phyloP scores from a whole-genome alignment of 164 flowering plant species.

The Vitis rupestris region DNA sequence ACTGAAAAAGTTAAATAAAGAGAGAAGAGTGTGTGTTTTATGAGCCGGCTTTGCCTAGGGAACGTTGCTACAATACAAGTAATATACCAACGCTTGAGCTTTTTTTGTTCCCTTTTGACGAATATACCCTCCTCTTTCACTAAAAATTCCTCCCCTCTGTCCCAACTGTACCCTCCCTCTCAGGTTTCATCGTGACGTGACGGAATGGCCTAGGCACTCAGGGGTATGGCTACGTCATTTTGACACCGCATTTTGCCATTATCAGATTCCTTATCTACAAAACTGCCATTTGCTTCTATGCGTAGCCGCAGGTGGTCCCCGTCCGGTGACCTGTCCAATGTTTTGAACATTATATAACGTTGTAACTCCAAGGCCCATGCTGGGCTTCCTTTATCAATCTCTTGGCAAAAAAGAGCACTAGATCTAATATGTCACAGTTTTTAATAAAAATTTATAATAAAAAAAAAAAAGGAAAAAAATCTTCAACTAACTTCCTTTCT shows the following conservation, averaged over 20 bases:
- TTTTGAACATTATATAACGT: too few species aligned
- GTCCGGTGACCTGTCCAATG: too few species aligned
- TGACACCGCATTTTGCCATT: neutral
- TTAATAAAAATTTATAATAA: too few species aligned
- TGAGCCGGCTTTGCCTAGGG: slow-evolving; percentile 39
- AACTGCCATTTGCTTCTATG: neutral
- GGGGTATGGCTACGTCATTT: neutral
- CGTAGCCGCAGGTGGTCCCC: too few species aligned
- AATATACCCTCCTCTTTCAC: slow-evolving; percentile 14
- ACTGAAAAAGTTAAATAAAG: slow-evolving; percentile 9
- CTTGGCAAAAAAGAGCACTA: too few species aligned
- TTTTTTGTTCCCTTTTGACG: slow-evolving; percentile 13
- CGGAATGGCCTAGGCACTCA: slow-evolving; percentile 34
- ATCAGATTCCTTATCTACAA: neutral
- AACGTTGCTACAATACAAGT: slow-evolving; percentile 25
- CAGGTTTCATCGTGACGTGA: slow-evolving; percentile 43
- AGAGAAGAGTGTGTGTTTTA: neutral
- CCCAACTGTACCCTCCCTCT: slow-evolving; percentile 2
- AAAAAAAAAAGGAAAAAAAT: too few species aligned
- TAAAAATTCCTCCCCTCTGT: neutral
- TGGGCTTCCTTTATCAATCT: too few species aligned
- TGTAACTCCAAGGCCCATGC: too few species aligned
- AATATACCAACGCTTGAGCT: neutral
- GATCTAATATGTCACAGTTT: too few species aligned
- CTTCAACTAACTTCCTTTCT: too few species aligned